Conservation (phyloP, 495 filamentous ascomycete genomes). For the Daldinia childiae region DNA sequence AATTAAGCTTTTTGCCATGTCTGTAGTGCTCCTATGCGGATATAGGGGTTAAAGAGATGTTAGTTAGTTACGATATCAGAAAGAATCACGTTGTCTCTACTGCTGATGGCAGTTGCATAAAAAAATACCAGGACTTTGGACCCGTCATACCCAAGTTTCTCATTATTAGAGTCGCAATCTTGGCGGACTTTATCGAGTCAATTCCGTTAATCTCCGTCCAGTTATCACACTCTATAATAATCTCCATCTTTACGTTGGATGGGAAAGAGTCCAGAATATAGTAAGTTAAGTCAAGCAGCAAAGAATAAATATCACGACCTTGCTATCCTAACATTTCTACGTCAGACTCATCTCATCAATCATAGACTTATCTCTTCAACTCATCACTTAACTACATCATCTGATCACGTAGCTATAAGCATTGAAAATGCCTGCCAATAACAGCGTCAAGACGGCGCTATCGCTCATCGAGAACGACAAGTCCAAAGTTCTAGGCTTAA, state of each 20-base stretch:
- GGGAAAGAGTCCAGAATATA: not conserved
- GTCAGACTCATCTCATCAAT: constrained; percentile 18
- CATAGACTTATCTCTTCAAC: not conserved
- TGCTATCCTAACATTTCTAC: not conserved
- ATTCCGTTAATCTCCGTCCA: constrained; percentile 9
- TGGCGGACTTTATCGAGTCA: constrained; percentile 5
- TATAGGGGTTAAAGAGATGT: not conserved
- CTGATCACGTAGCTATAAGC: not conserved
- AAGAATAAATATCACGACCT: constrained; percentile 13
- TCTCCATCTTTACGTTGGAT: not conserved
- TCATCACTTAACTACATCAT: not conserved
- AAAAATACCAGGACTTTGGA: not conserved
- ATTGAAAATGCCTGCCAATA: constrained; percentile 23
- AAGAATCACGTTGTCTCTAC: not conserved
- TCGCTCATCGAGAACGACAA: constrained; percentile 31
- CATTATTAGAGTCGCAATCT: not conserved
- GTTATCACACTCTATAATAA: not conserved
- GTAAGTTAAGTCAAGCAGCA: not conserved
- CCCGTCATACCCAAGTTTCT: not conserved
- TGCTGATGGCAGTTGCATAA: not conserved
- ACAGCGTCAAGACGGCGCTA: constrained; percentile 14
- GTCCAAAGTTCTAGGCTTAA: constrained; percentile 30
- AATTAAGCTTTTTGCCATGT: not conserved
- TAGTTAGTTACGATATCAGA: not conserved
- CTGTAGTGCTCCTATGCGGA: not conserved